phyloP scores from a whole-genome alignment of 495 filamentous ascomycete species.

The Staphylotrichum longicolle region DNA sequence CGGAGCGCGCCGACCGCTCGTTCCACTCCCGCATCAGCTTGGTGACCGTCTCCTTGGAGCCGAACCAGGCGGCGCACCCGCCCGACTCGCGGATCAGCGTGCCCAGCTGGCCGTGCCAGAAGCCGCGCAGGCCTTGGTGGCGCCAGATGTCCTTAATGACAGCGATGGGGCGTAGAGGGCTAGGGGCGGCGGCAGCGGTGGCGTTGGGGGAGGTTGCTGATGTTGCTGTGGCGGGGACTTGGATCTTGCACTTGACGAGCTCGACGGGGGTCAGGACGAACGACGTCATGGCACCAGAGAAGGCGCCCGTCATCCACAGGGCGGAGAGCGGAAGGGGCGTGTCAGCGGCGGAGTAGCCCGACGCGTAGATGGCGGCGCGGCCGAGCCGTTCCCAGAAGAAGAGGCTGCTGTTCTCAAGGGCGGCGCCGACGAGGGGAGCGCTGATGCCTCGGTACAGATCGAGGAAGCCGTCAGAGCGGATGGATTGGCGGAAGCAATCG shows the following conservation, averaged over 20 bases:
- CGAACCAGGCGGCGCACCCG: constrained; percentile 94
- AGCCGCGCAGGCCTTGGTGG: constrained; percentile 75
- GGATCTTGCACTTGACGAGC: constrained; percentile 97
- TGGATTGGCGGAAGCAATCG: constrained; percentile 88
- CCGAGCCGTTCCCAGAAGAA: constrained; percentile 84
- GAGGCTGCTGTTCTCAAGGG: constrained; percentile 86
- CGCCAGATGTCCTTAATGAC: constrained; percentile 75
- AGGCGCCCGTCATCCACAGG: constrained; percentile 72
- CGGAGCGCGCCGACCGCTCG: constrained; percentile 31
- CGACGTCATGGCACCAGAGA: constrained; percentile 86
- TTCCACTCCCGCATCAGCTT: constrained; percentile 58
- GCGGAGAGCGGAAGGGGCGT: constrained; percentile 64
- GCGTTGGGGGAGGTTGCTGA: background rate
- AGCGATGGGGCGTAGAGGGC: constrained; percentile 35
- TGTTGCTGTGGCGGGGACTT: constrained; percentile 57
- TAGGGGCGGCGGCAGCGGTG: constrained; percentile 23
- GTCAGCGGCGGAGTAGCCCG: constrained; percentile 50
- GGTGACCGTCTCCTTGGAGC: constrained; percentile 77
- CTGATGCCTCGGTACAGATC: constrained; percentile 92
- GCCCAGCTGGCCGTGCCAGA: constrained; percentile 93
- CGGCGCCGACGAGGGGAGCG: constrained; percentile 86
- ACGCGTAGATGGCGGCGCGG: constrained; percentile 55
- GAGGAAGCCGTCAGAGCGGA: constrained; percentile 69
- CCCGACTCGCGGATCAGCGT: constrained; percentile 94
- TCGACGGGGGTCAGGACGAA: constrained; percentile 92